Percentiles rank a stretch among this genome's conserved stretches.
These are phyloP conservation scores for Chamaenerion angustifolium DNA, from an alignment of 345 rosid species.

Conservation along the genomic window DNA sequence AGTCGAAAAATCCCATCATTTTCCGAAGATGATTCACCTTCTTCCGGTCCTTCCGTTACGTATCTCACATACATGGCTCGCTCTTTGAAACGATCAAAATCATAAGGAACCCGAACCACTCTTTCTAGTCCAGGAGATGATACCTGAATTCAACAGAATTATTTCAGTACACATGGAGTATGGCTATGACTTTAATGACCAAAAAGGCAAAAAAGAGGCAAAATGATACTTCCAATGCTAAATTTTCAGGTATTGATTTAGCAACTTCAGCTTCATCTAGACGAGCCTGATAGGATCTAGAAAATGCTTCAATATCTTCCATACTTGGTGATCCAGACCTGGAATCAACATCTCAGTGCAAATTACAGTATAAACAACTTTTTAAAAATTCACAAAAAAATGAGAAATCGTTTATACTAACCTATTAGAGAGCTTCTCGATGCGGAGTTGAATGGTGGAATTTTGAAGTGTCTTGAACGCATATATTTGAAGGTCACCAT, in stretches of 20 bases:
- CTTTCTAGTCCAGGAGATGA: constrained; percentile 90
- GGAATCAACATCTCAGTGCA: not conserved
- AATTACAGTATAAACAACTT: not conserved
- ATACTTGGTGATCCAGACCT: constrained; percentile 68
- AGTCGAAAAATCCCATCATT: constrained; percentile 63
- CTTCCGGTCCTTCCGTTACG: constrained; percentile 12
- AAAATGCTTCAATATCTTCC: constrained; percentile 74
- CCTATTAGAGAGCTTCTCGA: constrained; percentile 68
- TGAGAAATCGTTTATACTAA: constrained; percentile 11
- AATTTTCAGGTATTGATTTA: constrained; percentile 47
- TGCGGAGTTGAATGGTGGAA: constrained; percentile 59
- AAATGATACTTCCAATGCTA: constrained; percentile 48
- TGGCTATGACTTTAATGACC: not conserved
- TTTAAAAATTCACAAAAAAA: constrained; percentile 5
- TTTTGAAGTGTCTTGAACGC: constrained; percentile 63
- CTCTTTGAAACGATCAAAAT: constrained; percentile 71
- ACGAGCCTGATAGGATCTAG: constrained; percentile 37
- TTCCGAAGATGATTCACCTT: constrained; percentile 15
- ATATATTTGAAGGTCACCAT: constrained; percentile 56
- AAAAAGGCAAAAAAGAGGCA: not conserved
- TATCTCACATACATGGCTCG: constrained; percentile 59
- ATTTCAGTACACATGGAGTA: not conserved
- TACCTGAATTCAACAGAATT: constrained; percentile 24
- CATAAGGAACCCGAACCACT: constrained; percentile 63
- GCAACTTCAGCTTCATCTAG: constrained; percentile 62